Evolutionary conservation across 768 basidiomycete genomes (phyloP).

Genomic region (Naganishia onofrii): DNA sequence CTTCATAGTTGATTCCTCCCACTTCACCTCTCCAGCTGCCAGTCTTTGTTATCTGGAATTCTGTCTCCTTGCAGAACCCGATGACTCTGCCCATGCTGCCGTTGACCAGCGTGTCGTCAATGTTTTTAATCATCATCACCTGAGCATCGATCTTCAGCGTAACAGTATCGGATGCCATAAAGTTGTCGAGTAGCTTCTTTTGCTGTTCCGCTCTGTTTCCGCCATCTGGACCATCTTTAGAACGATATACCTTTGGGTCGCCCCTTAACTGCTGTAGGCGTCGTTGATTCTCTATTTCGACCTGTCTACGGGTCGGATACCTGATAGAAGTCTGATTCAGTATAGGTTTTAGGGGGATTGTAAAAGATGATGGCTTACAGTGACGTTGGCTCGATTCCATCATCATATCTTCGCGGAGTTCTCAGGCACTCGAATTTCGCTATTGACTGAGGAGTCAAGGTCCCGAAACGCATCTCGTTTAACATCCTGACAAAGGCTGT

Average conservation of each 20-base stretch:
- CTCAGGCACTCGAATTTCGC: slow-evolving; percentile 67
- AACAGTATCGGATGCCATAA: slow-evolving; percentile 79
- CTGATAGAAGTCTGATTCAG: slow-evolving; percentile 53
- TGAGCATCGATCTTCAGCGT: slow-evolving; percentile 74
- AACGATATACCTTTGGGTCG: slow-evolving; percentile 57
- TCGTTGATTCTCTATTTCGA: slow-evolving; percentile 73
- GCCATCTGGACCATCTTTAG: slow-evolving; percentile 12
- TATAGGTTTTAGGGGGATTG: not conserved
- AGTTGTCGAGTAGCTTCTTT: slow-evolving; percentile 78
- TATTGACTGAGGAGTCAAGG: slow-evolving; percentile 65
- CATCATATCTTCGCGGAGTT: slow-evolving; percentile 68
- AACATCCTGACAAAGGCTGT: slow-evolving; percentile 91
- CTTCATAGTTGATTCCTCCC: slow-evolving; percentile 36
- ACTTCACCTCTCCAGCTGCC: slow-evolving; percentile 51
- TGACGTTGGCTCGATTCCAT: slow-evolving; percentile 85
- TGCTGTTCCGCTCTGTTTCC: slow-evolving; percentile 58
- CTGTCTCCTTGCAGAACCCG: slow-evolving; percentile 59
- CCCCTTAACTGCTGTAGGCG: slow-evolving; percentile 66
- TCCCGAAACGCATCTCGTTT: slow-evolving; percentile 96
- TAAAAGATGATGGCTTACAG: slow-evolving; percentile 59
- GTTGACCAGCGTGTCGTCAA: slow-evolving; percentile 86
- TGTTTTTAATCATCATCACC: slow-evolving; percentile 95
- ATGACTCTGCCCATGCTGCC: slow-evolving; percentile 85
- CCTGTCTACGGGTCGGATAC: slow-evolving; percentile 87
- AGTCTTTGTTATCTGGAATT: slow-evolving; percentile 37